Conservation (phyloP, 2,329 filamentous ascomycete species). For the Chrysoporthe cubensis region DNA sequence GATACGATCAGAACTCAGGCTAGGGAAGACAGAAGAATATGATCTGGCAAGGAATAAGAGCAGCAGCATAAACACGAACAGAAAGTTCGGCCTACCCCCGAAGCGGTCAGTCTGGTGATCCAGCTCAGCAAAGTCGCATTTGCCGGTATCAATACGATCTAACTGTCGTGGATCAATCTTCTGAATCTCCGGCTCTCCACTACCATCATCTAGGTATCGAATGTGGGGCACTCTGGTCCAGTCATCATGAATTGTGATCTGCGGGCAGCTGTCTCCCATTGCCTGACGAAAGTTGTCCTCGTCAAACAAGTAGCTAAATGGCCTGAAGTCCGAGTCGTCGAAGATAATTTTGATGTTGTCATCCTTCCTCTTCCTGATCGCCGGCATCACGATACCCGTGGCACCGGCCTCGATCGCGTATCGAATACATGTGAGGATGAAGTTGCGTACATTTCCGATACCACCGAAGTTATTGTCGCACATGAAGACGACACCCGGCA, state of each 20-base stretch:
- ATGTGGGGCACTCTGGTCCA: conserved; percentile 44
- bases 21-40: background rate
- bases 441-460: conserved; percentile 55
- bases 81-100: conserved; percentile 28
- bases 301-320: conserved; percentile 53
- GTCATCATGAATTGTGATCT: conserved; percentile 47
- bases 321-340: conserved; percentile 38
- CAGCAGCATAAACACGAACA: background rate
- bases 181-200: conserved; percentile 38
- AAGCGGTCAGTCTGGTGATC: conserved; percentile 48
- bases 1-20: background rate
- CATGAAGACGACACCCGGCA: conserved; percentile 48
- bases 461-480: conserved; percentile 57
- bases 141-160: conserved; percentile 39
- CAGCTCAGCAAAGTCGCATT: conserved; percentile 45
- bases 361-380: conserved; percentile 48
- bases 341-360: conserved; percentile 47
- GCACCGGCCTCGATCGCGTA: conserved; percentile 54
- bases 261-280: conserved; percentile 44
- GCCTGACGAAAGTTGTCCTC: conserved; percentile 47
- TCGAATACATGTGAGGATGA: conserved; percentile 53
- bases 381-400: conserved; percentile 49
- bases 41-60: too few species aligned
- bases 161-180: conserved; percentile 46
- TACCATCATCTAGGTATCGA: background rate